A percentile compares a stretch with the other conserved stretches of the same genome.
phyloP scores from a whole-genome alignment of 23 red algal genomes.

The Gracilariopsis chorda region DNA sequence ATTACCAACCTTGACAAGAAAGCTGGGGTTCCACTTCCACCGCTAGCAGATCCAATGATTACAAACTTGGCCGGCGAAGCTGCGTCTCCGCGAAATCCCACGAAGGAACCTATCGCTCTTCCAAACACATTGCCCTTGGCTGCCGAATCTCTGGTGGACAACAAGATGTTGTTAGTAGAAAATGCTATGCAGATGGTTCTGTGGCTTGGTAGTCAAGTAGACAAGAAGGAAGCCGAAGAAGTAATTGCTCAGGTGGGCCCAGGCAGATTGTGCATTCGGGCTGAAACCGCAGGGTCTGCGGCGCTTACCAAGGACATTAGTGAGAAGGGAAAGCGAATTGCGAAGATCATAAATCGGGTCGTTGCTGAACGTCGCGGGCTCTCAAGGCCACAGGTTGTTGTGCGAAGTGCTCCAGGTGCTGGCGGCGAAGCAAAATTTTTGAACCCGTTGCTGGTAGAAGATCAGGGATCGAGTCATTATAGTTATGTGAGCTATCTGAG shows the following conservation, averaged over 20 bases:
- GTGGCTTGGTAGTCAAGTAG: constrained; percentile 71
- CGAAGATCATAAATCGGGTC: constrained; percentile 65
- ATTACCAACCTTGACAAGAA: constrained; percentile 54
- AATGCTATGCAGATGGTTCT: constrained; percentile 86
- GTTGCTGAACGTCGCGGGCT: constrained; percentile 36
- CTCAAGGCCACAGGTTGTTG: constrained; percentile 36
- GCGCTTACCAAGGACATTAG: constrained; percentile 21
- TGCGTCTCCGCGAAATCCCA: not conserved
- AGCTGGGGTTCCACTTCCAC: constrained; percentile 67
- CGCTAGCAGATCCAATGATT: constrained; percentile 16
- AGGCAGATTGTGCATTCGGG: constrained; percentile 52
- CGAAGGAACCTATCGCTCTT: constrained; percentile 59
- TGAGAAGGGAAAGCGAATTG: constrained; percentile 65
- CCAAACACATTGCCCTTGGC: constrained; percentile 66
- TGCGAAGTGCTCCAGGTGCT: constrained; percentile 31
- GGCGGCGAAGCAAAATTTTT: constrained; percentile 60
- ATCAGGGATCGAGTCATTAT: constrained; percentile 20
- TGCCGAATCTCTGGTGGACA: constrained; percentile 58
- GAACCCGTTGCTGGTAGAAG: constrained; percentile 73
- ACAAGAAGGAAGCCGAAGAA: constrained; percentile 8
- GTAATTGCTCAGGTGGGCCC: constrained; percentile 50
- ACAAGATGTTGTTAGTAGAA: constrained; percentile 81
- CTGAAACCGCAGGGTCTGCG: constrained; percentile 39
- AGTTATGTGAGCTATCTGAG: constrained; percentile 86
- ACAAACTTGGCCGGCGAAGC: not conserved